Evolutionary conservation across 805 yeast genomes (phyloP).

Genomic region (Candida palmyrensis): DNA sequence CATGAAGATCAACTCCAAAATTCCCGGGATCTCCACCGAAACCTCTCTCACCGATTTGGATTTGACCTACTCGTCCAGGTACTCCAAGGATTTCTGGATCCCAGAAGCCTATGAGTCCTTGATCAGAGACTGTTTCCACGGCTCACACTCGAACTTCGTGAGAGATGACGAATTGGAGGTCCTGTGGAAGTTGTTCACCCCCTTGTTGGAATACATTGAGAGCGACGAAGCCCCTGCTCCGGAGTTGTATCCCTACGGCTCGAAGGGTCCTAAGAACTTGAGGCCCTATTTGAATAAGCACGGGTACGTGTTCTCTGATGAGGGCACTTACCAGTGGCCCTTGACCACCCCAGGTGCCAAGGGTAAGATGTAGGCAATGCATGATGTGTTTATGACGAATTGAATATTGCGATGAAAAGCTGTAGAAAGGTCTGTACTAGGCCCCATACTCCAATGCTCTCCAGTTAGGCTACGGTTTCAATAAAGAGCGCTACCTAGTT

Average conservation of each 20-base stretch:
- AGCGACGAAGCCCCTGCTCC: constrained; percentile 64
- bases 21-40: constrained; percentile 83
- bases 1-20: constrained; percentile 87
- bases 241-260: constrained; percentile 75
- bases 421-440: too few relatives aligned
- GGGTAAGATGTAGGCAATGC: constrained; percentile 25
- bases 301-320: constrained; percentile 65
- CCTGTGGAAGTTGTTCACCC: constrained; percentile 92
- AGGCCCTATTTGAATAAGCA: constrained; percentile 57
- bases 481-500: too few relatives aligned
- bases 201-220: constrained; percentile 78
- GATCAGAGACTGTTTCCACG: constrained; percentile 83
- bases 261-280: constrained; percentile 78
- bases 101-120: constrained; percentile 98
- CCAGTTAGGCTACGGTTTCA: too few relatives aligned
- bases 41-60: constrained; percentile 88
- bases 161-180: constrained; percentile 96
- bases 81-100: constrained; percentile 78
- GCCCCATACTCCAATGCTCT: too few relatives aligned
- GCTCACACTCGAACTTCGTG: constrained; percentile 95
- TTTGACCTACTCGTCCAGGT: constrained; percentile 76
- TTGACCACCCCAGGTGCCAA: constrained; percentile 49
- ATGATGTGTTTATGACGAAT: too few relatives aligned
- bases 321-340: constrained; percentile 86
- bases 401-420: too few relatives aligned